A percentile compares a stretch with the other conserved stretches of the same genome.
Evolutionary conservation across 106 monocot genomes (phyloP).

Genomic region (Dendrobium chrysotoxum): DNA sequence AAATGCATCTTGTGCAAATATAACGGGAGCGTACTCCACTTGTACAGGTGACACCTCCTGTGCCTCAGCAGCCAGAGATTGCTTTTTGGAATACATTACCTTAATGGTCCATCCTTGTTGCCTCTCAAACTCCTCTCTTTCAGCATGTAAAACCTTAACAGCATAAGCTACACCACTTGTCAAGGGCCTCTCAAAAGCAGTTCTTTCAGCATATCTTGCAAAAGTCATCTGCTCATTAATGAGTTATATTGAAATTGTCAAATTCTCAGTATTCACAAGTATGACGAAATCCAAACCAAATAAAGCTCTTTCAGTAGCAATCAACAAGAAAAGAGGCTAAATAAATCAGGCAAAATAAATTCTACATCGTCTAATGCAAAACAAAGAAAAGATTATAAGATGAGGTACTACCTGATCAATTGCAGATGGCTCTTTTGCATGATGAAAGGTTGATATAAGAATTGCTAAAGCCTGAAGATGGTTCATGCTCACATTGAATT

Average conservation of each 20-base stretch:
- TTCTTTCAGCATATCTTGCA: slow-evolving; percentile 87
- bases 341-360: neutral
- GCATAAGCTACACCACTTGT: slow-evolving; percentile 97
- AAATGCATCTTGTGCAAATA: slow-evolving; percentile 84
- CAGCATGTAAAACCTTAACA: slow-evolving; percentile 76
- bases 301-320: too few species aligned
- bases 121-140: slow-evolving; percentile 81
- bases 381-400: neutral
- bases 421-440: slow-evolving; percentile 79
- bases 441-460: slow-evolving; percentile 91
- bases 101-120: slow-evolving; percentile 92
- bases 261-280: neutral
- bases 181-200: slow-evolving; percentile 89
- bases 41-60: slow-evolving; percentile 47
- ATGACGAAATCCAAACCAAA: too few species aligned
- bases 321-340: neutral
- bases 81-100: slow-evolving; percentile 66
- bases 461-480: slow-evolving; percentile 91
- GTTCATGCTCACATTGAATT: slow-evolving; percentile 99
- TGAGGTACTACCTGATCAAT: slow-evolving; percentile 69
- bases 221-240: slow-evolving; percentile 58
- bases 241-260: neutral
- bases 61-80: slow-evolving; percentile 36
- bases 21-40: slow-evolving; percentile 90
- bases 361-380: neutral